Conservation (phyloP, 108 stramenopile genomes). For the Nannochloropsis oceanica region DNA sequence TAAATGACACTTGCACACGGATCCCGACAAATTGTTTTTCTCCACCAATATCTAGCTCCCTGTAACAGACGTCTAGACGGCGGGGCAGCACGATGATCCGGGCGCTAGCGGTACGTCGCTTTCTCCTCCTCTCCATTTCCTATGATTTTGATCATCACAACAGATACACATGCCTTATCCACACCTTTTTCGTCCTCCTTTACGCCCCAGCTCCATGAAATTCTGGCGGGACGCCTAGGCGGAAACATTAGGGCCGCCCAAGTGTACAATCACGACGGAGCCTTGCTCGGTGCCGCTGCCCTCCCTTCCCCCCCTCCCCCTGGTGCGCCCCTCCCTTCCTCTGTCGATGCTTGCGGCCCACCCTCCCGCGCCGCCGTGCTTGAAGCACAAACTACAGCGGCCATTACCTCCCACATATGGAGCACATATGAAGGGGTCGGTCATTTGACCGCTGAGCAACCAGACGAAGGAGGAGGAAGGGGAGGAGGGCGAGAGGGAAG, state of each 20-base stretch:
- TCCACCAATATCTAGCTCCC: too few relatives aligned
- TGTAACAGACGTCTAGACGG: too few relatives aligned
- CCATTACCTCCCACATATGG: neutral
- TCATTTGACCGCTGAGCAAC: neutral
- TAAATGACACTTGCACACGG: too few relatives aligned
- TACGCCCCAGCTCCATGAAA: neutral
- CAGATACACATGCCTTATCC: too few relatives aligned
- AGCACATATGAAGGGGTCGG: neutral
- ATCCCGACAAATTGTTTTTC: too few relatives aligned
- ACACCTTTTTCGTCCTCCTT: neutral
- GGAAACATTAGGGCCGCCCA: neutral
- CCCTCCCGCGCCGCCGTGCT: neutral
- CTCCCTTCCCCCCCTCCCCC: neutral
- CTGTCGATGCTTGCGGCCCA: neutral
- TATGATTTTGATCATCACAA: too few relatives aligned
- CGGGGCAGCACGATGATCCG: neutral
- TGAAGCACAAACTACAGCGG: neutral
- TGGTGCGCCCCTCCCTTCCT: neutral
- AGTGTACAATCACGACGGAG: neutral
- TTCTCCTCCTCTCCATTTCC: too few relatives aligned
- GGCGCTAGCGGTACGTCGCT: neutral
- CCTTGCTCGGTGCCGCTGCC: neutral
- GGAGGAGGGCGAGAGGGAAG: neutral
- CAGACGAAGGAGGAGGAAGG: neutral
- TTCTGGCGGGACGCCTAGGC: neutral